Conservation (phyloP, 106 monocot species). For the Xerophyta viscosa region DNA sequence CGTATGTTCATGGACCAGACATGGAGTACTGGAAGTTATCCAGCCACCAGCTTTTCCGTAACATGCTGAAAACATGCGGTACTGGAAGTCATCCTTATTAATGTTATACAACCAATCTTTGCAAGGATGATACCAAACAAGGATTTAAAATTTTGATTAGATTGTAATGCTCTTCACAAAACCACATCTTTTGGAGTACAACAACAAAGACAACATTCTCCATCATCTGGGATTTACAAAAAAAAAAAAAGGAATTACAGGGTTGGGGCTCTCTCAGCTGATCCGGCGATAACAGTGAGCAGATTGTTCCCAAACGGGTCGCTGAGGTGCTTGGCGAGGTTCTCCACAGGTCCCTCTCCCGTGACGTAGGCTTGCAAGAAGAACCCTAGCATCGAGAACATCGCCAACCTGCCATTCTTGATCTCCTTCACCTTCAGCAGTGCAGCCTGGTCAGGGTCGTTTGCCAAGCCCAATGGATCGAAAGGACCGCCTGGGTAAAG, state of each 20-base stretch:
- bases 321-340: conserved; percentile 75
- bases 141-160: too few species aligned
- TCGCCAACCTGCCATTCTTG: conserved; percentile 91
- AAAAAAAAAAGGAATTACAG: conserved; percentile 45
- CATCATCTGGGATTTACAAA: conserved; percentile 7
- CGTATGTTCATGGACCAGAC: too few species aligned
- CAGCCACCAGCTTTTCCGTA: too few species aligned
- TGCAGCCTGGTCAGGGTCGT: conserved; percentile 78
- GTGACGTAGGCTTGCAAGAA: conserved; percentile 96
- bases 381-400: conserved; percentile 97
- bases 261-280: conserved; percentile 74
- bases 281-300: conserved; percentile 74
- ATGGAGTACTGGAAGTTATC: too few species aligned
- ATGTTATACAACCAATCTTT: too few species aligned
- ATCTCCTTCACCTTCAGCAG: conserved; percentile 99
- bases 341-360: conserved; percentile 96
- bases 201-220: not conserved
- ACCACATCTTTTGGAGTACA: not conserved
- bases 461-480: conserved; percentile 75
- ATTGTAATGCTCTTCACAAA: not conserved
- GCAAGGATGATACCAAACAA: too few species aligned
- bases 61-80: too few species aligned
- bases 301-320: conserved; percentile 91
- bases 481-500: conserved; percentile 93
- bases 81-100: too few species aligned